These are phyloP conservation scores for Psidium guajava DNA, from an alignment of 345 rosid genomes.

Conservation along the genomic window DNA sequence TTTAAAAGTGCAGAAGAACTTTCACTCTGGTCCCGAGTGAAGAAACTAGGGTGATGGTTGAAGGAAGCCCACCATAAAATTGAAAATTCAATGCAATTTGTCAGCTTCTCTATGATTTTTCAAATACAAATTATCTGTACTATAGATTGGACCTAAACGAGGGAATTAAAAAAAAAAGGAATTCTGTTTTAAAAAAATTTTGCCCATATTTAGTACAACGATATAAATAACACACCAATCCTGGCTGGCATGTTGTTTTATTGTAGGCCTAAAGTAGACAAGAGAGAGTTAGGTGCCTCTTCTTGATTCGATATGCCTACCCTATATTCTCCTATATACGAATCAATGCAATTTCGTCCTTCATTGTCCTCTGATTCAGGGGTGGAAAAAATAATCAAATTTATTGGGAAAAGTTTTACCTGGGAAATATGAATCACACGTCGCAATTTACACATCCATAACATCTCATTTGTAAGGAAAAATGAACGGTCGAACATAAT, in stretches of 20 bases:
- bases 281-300: not conserved
- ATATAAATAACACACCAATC: not conserved
- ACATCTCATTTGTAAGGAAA: not conserved
- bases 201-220: not conserved
- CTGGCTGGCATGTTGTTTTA: not conserved
- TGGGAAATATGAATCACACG: not conserved
- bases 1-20: not conserved
- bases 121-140: not conserved
- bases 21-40: not conserved
- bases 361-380: not conserved
- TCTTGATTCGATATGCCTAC: not conserved
- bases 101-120: not conserved
- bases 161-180: not conserved
- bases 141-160: not conserved
- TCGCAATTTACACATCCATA: not conserved
- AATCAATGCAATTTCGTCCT: not conserved
- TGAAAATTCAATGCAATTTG: not conserved
- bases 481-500: accelerated
- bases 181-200: not conserved
- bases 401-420: not conserved
- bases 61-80: not conserved
- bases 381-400: no score
- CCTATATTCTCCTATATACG: not conserved
- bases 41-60: not conserved
- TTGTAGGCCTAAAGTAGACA: not conserved